These are phyloP conservation scores for Malassezia slooffiae DNA, from an alignment of 1,284 basidiomycete species.

Conservation along the genomic window DNA sequence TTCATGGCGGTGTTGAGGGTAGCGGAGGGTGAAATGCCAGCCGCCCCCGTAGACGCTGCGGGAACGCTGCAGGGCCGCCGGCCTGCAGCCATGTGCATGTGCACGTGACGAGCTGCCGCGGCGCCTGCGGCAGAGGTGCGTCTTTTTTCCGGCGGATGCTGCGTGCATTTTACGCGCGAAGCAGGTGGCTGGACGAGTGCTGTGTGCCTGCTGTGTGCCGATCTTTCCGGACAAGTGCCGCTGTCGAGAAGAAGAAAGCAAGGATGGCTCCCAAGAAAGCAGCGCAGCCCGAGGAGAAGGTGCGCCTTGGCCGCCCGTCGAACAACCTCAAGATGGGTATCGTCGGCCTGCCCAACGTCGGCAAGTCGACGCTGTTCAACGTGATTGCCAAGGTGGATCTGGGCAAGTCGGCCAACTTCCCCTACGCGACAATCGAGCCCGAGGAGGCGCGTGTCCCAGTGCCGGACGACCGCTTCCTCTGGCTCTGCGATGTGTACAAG, in stretches of 20 bases:
- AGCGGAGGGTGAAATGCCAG: no score
- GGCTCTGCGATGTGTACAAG: conserved; percentile 85
- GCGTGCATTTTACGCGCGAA: conserved; percentile 11
- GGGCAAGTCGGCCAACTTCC: conserved; percentile 97
- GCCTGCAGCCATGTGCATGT: no score
- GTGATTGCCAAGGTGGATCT: conserved; percentile 74
- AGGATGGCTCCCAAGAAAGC: conserved; percentile 44
- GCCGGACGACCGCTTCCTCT: conserved; percentile 88
- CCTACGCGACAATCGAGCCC: conserved; percentile 75
- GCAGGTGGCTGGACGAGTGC: conserved; percentile 1
- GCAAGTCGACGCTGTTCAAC: conserved; percentile 55
- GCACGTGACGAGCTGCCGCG: conserved; percentile 1
- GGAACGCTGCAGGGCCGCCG: no score
- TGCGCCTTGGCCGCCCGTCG: conserved; percentile 38
- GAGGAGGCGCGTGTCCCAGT: conserved; percentile 76
- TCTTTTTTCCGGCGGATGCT: conserved; percentile 7
- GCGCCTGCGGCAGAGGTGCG: conserved; percentile 1
- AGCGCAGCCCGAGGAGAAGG: conserved; percentile 30
- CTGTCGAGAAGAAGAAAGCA: conserved; percentile 17
- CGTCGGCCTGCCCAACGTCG: conserved; percentile 44
- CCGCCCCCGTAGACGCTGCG: no score
- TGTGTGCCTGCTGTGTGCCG: not conserved
- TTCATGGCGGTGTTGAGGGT: no score
- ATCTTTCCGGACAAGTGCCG: conserved; percentile 10
- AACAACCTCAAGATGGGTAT: conserved; percentile 47